Percentiles rank a stretch among this genome's conserved stretches.
Conservation (phyloP, 306 rosid genomes). For the Elaeagnus macrophylla region DNA sequence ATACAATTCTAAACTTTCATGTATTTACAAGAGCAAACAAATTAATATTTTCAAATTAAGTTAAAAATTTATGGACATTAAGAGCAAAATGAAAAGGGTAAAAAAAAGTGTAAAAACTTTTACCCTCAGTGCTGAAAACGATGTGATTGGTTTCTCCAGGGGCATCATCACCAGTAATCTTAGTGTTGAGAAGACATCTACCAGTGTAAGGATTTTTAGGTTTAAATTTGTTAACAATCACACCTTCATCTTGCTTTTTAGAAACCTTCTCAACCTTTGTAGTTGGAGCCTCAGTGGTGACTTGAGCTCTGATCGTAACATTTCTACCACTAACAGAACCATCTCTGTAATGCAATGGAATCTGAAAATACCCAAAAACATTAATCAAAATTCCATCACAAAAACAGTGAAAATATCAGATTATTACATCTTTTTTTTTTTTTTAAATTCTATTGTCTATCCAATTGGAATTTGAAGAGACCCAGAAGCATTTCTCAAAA, state of each 20-base stretch:
- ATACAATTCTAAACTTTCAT: no score
- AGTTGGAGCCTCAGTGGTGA: constrained; percentile 67
- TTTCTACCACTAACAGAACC: constrained; percentile 41
- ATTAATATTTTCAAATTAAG: neutral
- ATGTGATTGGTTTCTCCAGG: constrained; percentile 99
- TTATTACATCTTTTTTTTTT: no score
- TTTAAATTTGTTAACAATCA: constrained; percentile 69
- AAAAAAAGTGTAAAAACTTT: neutral
- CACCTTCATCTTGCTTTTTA: constrained; percentile 86
- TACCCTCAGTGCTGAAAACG: constrained; percentile 97
- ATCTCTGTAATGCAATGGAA: constrained; percentile 41
- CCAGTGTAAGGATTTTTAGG: constrained; percentile 79
- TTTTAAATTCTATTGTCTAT: no score
- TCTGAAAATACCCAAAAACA: constrained; percentile 24
- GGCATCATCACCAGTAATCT: constrained; percentile 96
- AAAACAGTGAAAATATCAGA: neutral
- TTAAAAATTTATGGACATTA: neutral
- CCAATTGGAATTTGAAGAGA: no score
- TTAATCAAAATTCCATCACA: constrained; percentile 7
- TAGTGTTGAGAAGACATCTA: constrained; percentile 77
- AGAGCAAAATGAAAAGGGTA: neutral
- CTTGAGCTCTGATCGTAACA: constrained; percentile 68
- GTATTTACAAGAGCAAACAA: no score
- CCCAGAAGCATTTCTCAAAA: no score
- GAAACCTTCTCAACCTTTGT: constrained; percentile 67